Conservation (phyloP, 495 filamentous ascomycete genomes). For the Hypoxylon lienhwacheense region DNA sequence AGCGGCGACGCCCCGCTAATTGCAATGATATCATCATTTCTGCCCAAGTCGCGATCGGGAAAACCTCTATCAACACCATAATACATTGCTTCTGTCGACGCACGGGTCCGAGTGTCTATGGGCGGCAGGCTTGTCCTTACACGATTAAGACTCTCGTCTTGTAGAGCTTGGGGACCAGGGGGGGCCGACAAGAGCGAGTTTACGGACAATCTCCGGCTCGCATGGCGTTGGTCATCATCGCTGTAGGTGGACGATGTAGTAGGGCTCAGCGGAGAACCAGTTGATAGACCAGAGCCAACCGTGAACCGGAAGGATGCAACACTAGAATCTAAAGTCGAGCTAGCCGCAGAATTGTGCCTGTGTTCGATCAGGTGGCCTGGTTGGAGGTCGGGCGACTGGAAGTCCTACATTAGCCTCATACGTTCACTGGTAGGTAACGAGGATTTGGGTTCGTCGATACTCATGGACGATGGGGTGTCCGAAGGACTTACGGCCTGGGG, state of each 20-base stretch:
- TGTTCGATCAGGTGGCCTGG: constrained; percentile 23
- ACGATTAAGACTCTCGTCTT: constrained; percentile 33
- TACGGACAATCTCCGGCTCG: constrained; percentile 34
- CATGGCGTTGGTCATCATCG: constrained; percentile 36
- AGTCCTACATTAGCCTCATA: constrained; percentile 28
- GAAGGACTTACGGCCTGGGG: constrained; percentile 20
- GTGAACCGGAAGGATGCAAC: constrained; percentile 34
- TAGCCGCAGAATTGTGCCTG: constrained; percentile 38
- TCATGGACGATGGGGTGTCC: constrained; percentile 18
- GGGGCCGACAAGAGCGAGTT: constrained; percentile 39
- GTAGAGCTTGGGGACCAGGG: constrained; percentile 26
- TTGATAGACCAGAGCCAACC: constrained; percentile 31
- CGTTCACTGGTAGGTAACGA: constrained; percentile 33
- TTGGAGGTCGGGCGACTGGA: constrained; percentile 27
- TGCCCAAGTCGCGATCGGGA: constrained; percentile 66
- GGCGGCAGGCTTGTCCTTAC: constrained; percentile 27
- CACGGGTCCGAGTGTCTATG: constrained; percentile 30
- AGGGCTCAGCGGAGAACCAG: constrained; percentile 51
- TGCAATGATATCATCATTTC: constrained; percentile 65
- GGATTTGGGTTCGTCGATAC: constrained; percentile 17
- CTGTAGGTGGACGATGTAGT: constrained; percentile 51
- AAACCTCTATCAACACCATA: constrained; percentile 72
- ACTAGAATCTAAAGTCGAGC: constrained; percentile 34
- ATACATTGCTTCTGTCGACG: constrained; percentile 40
- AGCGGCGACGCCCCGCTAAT: constrained; percentile 51